Evolutionary conservation across 345 rosid species (phyloP).

Genomic region (Schrenkiella parvula): DNA sequence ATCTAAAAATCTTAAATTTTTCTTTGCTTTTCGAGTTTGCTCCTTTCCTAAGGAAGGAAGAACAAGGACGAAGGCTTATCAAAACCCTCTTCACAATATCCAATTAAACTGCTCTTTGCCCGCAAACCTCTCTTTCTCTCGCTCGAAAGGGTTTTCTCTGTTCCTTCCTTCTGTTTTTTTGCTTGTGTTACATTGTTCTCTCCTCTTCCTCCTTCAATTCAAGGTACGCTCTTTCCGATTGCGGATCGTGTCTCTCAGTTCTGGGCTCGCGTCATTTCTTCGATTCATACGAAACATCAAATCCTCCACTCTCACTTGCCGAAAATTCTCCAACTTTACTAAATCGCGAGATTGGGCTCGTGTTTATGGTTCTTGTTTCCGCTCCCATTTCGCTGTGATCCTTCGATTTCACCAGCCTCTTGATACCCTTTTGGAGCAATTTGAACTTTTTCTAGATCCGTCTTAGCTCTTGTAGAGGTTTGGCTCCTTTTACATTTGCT

Average conservation of each 20-base stretch:
- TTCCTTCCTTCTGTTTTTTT: neutral
- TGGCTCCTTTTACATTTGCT: neutral
- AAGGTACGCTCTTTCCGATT: conserved; percentile 17
- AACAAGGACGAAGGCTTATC: conserved; percentile 11
- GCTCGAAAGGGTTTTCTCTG: neutral
- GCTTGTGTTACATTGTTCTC: conserved; percentile 22
- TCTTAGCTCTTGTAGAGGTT: conserved; percentile 25
- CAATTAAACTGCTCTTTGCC: neutral
- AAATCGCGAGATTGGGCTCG: neutral
- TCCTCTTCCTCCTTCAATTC: neutral
- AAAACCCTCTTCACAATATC: conserved; percentile 21
- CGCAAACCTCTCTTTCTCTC: neutral
- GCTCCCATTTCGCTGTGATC: neutral
- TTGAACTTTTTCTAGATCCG: conserved; percentile 11
- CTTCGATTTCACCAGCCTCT: neutral
- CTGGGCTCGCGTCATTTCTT: conserved; percentile 4
- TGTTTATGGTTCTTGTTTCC: conserved; percentile 10
- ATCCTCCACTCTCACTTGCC: neutral
- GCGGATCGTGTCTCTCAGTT: conserved; percentile 18
- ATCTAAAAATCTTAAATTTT: neutral
- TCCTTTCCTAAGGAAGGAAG: conserved; percentile 5
- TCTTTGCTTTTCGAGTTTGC: neutral
- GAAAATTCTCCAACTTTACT: neutral
- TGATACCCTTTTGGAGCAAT: neutral
- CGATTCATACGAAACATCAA: neutral